phyloP scores from a whole-genome alignment of 1,284 basidiomycete species.

The Chalciporus sp. region DNA sequence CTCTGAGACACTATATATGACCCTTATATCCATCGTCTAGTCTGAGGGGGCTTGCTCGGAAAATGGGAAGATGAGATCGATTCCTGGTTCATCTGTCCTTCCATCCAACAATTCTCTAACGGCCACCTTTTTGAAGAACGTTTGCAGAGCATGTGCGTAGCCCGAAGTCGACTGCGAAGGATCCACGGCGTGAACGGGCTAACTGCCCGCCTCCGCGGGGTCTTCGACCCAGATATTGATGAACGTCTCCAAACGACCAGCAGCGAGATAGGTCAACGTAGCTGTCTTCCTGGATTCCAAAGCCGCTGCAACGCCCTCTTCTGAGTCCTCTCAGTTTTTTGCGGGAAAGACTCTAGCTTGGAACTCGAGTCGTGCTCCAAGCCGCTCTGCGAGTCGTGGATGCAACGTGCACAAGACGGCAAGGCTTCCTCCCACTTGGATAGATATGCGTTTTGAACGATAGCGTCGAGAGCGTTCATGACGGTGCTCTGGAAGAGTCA shows the following conservation, averaged over 20 bases:
- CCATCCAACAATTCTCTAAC: too few relatives aligned
- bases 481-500: slow-evolving; percentile 96
- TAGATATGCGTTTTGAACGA: slow-evolving; percentile 86
- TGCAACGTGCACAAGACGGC: slow-evolving; percentile 97
- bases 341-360: slow-evolving; percentile 30
- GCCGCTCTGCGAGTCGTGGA: slow-evolving; percentile 84
- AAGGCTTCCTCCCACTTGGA: slow-evolving; percentile 95
- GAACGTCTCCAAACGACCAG: slow-evolving; percentile 86
- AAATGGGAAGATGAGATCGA: too few relatives aligned
- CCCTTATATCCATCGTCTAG: too few relatives aligned
- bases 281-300: slow-evolving; percentile 84
- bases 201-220: too few relatives aligned
- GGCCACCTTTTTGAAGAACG: too few relatives aligned
- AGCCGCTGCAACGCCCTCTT: slow-evolving; percentile 47
- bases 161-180: too few relatives aligned
- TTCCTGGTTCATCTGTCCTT: too few relatives aligned
- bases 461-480: slow-evolving; percentile 77
- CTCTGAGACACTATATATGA: too few relatives aligned
- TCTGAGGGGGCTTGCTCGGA: too few relatives aligned
- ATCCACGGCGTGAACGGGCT: too few relatives aligned
- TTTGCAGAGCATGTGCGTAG: too few relatives aligned
- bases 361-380: slow-evolving; percentile 85
- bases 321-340: slow-evolving; percentile 33
- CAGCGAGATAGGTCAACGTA: slow-evolving; percentile 90
- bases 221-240: slow-evolving; percentile 92